phyloP scores from a whole-genome alignment of 495 filamentous ascomycete species.

The Podospora appendiculata region DNA sequence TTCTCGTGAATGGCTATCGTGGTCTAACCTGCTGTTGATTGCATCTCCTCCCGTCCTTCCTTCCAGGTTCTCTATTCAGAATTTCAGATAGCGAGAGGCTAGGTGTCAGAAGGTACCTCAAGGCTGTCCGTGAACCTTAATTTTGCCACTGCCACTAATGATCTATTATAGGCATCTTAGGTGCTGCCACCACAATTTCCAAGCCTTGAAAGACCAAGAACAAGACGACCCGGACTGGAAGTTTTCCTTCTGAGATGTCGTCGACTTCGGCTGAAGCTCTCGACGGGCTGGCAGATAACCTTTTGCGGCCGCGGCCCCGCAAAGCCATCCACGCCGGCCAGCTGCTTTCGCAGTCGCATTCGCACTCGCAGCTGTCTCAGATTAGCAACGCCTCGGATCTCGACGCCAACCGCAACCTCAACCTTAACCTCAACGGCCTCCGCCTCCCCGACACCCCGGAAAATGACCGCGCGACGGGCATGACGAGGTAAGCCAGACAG shows the following conservation, averaged over 20 bases:
- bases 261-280: constrained; percentile 19
- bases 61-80: no score
- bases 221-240: not conserved
- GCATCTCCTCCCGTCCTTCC: no score
- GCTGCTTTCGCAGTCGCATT: constrained; percentile 2
- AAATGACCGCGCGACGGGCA: constrained; percentile 23
- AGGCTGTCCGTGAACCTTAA: no score
- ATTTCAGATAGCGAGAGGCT: no score
- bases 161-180: no score
- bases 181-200: no score
- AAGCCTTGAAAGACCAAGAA: no score
- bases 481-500: constrained; percentile 28
- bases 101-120: no score
- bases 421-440: not conserved
- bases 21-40: no score
- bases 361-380: constrained; percentile 22
- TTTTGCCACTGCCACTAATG: no score
- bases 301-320: constrained; percentile 34
- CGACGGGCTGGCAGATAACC: constrained; percentile 21
- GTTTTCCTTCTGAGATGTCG: not conserved
- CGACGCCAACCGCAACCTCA: constrained; percentile 13
- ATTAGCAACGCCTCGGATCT: constrained; percentile 26
- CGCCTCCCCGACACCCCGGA: constrained; percentile 20
- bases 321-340: constrained; percentile 34
- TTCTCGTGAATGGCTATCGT: no score